Evolutionary conservation across 1,284 basidiomycete species (phyloP).

Genomic region (Sanguinoderma infundibulare): DNA sequence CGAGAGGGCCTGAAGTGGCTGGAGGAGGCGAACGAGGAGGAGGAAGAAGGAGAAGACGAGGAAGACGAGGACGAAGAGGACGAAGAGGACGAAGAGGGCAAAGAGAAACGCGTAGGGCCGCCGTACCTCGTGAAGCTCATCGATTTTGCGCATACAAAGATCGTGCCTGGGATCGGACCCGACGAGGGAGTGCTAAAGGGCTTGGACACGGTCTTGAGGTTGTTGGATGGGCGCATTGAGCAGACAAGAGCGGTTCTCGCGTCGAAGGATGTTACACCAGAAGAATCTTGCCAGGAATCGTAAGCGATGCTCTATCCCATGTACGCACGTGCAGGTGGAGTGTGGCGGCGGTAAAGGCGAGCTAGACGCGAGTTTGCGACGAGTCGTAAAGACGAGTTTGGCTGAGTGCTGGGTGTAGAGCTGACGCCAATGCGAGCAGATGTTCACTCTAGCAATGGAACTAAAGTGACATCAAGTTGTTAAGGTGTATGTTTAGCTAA

Average conservation of each 20-base stretch:
- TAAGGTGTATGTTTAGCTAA: too few relatives aligned
- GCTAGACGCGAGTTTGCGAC: too few relatives aligned
- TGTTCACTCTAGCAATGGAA: too few relatives aligned
- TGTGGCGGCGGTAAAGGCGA: too few relatives aligned
- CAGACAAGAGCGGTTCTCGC: slow-evolving; percentile 23
- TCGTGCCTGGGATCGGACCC: slow-evolving; percentile 74
- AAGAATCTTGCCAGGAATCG: too few relatives aligned
- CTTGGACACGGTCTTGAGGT: slow-evolving; percentile 60
- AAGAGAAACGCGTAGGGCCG: slow-evolving; percentile 44
- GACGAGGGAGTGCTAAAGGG: slow-evolving; percentile 82
- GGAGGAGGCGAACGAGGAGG: slow-evolving; percentile 35
- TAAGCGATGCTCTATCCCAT: too few relatives aligned
- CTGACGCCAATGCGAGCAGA: too few relatives aligned
- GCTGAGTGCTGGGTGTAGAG: too few relatives aligned
- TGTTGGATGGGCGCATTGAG: slow-evolving; percentile 61
- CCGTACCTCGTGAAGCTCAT: slow-evolving; percentile 81
- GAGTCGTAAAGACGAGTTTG: too few relatives aligned
- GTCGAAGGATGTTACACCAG: background rate
- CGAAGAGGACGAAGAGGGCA: slow-evolving; percentile 37
- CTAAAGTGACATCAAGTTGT: too few relatives aligned
- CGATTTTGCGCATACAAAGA: slow-evolving; percentile 90
- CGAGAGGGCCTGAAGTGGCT: slow-evolving; percentile 40
- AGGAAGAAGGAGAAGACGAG: slow-evolving; percentile 40
- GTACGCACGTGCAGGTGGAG: too few relatives aligned
- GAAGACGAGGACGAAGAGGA: slow-evolving; percentile 40